Evolutionary conservation across 2,329 filamentous ascomycete genomes (phyloP).

Genomic region (Sordariomycetes sp.): DNA sequence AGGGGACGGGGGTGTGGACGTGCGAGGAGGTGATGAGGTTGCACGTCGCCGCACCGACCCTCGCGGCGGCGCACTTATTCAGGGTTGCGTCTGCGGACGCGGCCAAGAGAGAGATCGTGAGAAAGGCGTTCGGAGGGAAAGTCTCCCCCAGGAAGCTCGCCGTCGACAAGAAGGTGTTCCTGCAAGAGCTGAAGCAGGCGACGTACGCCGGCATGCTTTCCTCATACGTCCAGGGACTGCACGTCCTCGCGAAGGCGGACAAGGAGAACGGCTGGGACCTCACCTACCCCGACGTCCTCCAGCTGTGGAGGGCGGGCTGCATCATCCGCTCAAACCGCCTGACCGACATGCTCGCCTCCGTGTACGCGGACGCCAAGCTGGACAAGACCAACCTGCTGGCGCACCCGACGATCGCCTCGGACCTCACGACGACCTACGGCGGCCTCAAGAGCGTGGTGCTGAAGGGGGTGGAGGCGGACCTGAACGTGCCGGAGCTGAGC

Average conservation of each 20-base stretch:
- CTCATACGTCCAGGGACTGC: conserved; percentile 55
- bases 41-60: conserved; percentile 54
- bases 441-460: conserved; percentile 45
- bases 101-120: conserved; percentile 36
- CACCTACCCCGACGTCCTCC: conserved; percentile 36
- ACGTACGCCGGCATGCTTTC: conserved; percentile 51
- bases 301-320: conserved; percentile 60
- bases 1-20: conserved; percentile 58
- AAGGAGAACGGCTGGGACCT: conserved; percentile 48
- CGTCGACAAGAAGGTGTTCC: conserved; percentile 26
- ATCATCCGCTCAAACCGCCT: conserved; percentile 62
- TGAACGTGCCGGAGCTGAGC: conserved; percentile 48
- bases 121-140: background rate
- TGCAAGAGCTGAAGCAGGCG: conserved; percentile 48
- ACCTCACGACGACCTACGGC: conserved; percentile 38
- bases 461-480: conserved; percentile 43
- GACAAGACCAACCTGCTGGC: conserved; percentile 33
- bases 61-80: conserved; percentile 52
- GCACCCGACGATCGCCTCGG: conserved; percentile 29
- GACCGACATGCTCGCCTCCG: conserved; percentile 41
- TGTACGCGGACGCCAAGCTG: conserved; percentile 25
- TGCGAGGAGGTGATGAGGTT: conserved; percentile 49
- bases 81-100: conserved; percentile 54
- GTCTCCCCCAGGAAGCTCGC: background rate
- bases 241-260: conserved; percentile 50